These are phyloP conservation scores for Neopestalotiopsis sp. DNA, from an alignment of 2,329 filamentous ascomycete genomes.

Conservation along the genomic window DNA sequence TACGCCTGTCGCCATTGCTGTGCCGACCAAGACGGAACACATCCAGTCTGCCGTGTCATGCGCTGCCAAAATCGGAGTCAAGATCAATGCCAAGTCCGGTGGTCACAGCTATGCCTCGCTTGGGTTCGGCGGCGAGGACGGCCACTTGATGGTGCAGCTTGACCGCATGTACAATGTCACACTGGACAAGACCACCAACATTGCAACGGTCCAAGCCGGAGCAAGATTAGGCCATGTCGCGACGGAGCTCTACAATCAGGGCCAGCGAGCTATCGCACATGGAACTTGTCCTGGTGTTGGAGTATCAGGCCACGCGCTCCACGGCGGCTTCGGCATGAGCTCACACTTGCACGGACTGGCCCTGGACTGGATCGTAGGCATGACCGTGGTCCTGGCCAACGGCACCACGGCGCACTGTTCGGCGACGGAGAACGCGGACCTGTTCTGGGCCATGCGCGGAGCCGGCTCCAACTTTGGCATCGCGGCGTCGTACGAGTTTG, in stretches of 20 bases:
- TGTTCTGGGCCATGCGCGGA: conserved; percentile 40
- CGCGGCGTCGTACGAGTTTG: conserved; percentile 35
- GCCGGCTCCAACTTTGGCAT: conserved; percentile 40
- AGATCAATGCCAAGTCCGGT: conserved; percentile 51
- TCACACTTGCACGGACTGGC: conserved; percentile 51
- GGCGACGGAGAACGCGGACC: conserved; percentile 36
- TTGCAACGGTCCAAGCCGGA: conserved; percentile 49
- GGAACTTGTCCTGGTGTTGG: conserved; percentile 46
- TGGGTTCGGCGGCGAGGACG: conserved; percentile 51
- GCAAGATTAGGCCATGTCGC: conserved; percentile 48
- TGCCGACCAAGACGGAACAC: conserved; percentile 47
- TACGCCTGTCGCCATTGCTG: conserved; percentile 46
- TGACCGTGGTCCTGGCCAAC: conserved; percentile 38
- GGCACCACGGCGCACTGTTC: conserved; percentile 35
- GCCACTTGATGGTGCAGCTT: conserved; percentile 51
- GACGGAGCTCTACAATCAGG: conserved; percentile 38
- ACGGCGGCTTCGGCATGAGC: conserved; percentile 43
- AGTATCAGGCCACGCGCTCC: conserved; percentile 41
- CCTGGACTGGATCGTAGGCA: conserved; percentile 48
- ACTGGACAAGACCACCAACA: conserved; percentile 42
- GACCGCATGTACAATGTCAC: conserved; percentile 48
- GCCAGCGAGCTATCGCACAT: conserved; percentile 40
- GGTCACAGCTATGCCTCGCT: conserved; percentile 56
- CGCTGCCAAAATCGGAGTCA: conserved; percentile 44
- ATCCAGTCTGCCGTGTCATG: conserved; percentile 50